These are phyloP conservation scores for Saraca asoca DNA, from an alignment of 331 rosid genomes.

Conservation along the genomic window DNA sequence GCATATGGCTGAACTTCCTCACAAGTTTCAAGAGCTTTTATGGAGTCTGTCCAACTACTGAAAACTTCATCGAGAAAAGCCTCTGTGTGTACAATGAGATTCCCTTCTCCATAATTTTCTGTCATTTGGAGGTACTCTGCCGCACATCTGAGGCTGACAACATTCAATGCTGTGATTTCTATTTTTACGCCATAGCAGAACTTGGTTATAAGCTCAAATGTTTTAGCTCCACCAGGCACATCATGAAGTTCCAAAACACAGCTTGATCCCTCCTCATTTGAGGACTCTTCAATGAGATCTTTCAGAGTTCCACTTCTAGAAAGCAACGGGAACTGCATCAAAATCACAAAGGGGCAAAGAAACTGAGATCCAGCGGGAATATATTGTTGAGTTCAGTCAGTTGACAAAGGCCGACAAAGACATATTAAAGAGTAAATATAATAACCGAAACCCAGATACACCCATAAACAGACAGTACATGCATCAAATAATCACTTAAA, in stretches of 20 bases:
- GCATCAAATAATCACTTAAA: slow-evolving; percentile 5
- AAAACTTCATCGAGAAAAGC: slow-evolving; percentile 63
- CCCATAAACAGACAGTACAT: background rate
- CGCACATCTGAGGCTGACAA: slow-evolving; percentile 72
- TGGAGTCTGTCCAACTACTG: slow-evolving; percentile 74
- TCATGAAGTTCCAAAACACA: slow-evolving; percentile 66
- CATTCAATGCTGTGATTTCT: slow-evolving; percentile 71
- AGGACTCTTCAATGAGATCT: slow-evolving; percentile 55
- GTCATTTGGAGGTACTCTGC: slow-evolving; percentile 80
- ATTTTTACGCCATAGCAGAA: slow-evolving; percentile 79
- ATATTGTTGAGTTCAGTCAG: background rate
- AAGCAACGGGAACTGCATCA: slow-evolving; percentile 79
- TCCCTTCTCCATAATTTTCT: slow-evolving; percentile 78
- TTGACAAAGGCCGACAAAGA: slow-evolving; percentile 5
- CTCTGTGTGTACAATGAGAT: slow-evolving; percentile 58
- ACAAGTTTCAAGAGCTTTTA: slow-evolving; percentile 73
- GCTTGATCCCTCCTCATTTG: slow-evolving; percentile 50
- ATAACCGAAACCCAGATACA: background rate
- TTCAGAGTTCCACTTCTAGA: slow-evolving; percentile 86
- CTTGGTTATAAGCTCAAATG: slow-evolving; percentile 61
- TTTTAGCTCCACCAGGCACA: slow-evolving; percentile 83
- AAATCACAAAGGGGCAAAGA: slow-evolving; percentile 21
- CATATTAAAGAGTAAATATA: background rate
- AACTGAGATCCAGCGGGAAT: slow-evolving; percentile 14
- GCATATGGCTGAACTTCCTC: slow-evolving; percentile 65